Conservation (phyloP, 441 rosid species). For the Pelargonium australe region DNA sequence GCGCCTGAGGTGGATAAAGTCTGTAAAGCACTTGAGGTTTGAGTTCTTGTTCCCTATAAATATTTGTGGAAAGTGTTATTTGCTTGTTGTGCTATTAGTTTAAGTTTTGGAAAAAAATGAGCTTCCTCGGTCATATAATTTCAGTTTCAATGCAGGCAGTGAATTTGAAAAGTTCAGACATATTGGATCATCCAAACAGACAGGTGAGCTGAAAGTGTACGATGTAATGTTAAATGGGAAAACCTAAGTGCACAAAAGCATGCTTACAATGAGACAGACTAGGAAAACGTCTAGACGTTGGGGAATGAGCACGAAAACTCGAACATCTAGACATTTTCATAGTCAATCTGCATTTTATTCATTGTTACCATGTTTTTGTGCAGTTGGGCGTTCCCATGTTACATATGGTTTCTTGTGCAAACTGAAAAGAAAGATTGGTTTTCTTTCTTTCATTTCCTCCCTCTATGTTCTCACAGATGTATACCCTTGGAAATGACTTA, state of each 20-base stretch:
- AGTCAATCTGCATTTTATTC: too few species aligned
- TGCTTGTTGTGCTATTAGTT: neutral
- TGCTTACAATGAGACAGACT: too few species aligned
- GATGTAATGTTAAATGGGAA: neutral
- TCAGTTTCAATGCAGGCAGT: constrained; percentile 70
- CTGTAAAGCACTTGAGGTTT: constrained; percentile 96
- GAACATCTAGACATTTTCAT: too few species aligned
- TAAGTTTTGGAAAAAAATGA: neutral
- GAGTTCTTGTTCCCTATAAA: constrained; percentile 27
- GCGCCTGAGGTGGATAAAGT: constrained; percentile 94
- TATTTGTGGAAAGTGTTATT: neutral
- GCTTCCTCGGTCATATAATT: constrained; percentile 30
- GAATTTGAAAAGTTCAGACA: constrained; percentile 74
- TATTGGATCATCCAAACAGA: constrained; percentile 55
- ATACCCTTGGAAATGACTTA: constrained; percentile 19
- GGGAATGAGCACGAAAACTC: too few species aligned
- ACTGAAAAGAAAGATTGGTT: neutral
- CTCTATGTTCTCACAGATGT: too few species aligned
- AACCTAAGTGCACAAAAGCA: constrained; percentile 1
- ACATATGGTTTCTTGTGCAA: constrained; percentile 10
- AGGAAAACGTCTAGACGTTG: too few species aligned
- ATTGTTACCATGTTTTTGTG: too few species aligned
- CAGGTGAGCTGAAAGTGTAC: constrained; percentile 45
- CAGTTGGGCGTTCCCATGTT: neutral
- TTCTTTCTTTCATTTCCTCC: neutral